Evolutionary conservation across 805 yeast genomes (phyloP), one percentile per base, ranked within the genome.

Genomic region (Ogataea minuta): DNA sequence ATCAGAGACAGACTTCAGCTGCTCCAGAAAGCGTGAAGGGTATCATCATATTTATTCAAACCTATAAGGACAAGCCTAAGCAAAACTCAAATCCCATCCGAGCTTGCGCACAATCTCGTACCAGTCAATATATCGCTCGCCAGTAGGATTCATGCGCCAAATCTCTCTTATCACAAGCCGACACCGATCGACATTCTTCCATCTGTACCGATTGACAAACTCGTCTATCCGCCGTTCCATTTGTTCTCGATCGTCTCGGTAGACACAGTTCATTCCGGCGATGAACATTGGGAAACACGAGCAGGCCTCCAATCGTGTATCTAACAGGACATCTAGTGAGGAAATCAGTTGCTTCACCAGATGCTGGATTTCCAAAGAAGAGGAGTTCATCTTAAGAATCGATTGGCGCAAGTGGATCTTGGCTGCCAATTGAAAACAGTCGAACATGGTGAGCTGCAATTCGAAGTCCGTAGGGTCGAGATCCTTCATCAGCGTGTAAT

Each of bases 81-180:
- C 93, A 67, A 84, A 85, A 59, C 84, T 81, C 32, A 86, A 64
- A 54, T 84, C 86, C 91, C 93, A 84, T 2, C 84, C 86, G 34
- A 82, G 62, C 9, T 71, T 71, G 44, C 77, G 76, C 27, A 85
- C 77, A 31, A 83, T 71, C 23, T 69, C 74, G 53, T 77, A 76
- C 93, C 95, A 85, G 57, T 85, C 90, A 26, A 84, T 76, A 45
- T 75, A 79, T 39, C 63, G 67, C 17, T 75, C 71, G 0, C 93
- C 91, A 7, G 64, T 53, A 8, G 65, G 64, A 45, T 76, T 71
- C 27, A 51, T 44, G 39, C 57, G 57, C 81, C 80, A 75, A n/a
- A 74, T 70, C 42, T 62, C 62, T 38, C 67, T 72, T 55, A 72
- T 68, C 24, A 74, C 63, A 20, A 57, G 50, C 48, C 66, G 67